Base-by-base conservation (phyloP, 78 protist genomes). In the Pelomyxa schiedti region DNA sequence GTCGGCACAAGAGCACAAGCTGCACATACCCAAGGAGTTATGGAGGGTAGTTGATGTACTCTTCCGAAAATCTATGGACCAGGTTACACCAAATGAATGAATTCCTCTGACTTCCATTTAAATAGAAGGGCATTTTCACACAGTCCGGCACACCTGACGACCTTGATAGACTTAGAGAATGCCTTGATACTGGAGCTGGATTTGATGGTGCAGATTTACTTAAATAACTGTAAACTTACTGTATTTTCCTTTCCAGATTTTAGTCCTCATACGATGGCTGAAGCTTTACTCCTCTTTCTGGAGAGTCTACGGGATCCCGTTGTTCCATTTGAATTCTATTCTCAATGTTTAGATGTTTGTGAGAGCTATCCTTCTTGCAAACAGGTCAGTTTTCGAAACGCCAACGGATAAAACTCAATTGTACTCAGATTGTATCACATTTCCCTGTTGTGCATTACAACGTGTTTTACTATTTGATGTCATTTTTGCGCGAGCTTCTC, bases 1-100 rank as follows among this genome's bases (percentile, higher is more conserved):
- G n/a, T n/a, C n/a, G 0, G 86, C 65, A 24, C 66, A 52, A 35
- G 77, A 82, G 69, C 36, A 74, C 26, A 9, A 5, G 36, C 69
- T 88, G 30, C 41, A 64, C 9, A 66, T 91, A 2, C 95, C 95
- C 8, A 88, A 91, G 73, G 92, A 88, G 29, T 47, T 91, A 16
- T 91, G 95, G 95, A 43, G 76, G 22, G 43, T 87, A 24, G 64
- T 85, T 30, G 95, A 91, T 65, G 81, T 26, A 36, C 24, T 91
- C 36, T 78, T 72, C 58, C 40, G 37, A 8, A 26, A 72, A 35
- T 92, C 92, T 24, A 7, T 72, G 32, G n/a, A n/a, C n/a, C n/a
- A n/a, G n/a, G n/a, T n/a, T n/a, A n/a, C n/a, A n/a, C n/a, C n/a
- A n/a, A n/a, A n/a, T n/a, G n/a, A n/a, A n/a, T n/a, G n/a, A n/a